Conservation (phyloP, 352 stramenopile genomes). For the Pythium biforme region DNA sequence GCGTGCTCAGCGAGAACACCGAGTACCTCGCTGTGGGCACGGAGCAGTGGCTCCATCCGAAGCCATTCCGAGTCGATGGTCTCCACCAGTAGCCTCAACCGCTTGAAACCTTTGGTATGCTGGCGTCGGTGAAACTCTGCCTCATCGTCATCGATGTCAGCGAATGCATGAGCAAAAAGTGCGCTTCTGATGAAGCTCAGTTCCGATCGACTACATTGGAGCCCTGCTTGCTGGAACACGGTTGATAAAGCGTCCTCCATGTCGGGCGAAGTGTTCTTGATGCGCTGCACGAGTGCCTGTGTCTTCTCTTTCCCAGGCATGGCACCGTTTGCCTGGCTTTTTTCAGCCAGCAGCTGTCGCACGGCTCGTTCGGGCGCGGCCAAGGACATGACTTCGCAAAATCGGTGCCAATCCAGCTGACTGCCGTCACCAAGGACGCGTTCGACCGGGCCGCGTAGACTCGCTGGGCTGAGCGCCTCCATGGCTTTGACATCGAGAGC, state of each 20-base stretch:
- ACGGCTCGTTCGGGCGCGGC: slow-evolving; percentile 21
- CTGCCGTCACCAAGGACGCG: not conserved
- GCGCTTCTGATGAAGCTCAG: slow-evolving; percentile 6
- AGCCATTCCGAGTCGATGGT: slow-evolving; percentile 21
- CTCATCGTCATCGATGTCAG: not conserved
- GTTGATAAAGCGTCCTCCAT: not conserved
- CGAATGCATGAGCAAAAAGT: not conserved
- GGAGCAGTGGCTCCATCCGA: slow-evolving; percentile 9
- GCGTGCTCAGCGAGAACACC: not conserved
- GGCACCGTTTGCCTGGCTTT: not conserved
- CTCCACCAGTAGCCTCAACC: slow-evolving; percentile 6
- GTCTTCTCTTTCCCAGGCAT: not conserved
- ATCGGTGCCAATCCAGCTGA: slow-evolving; percentile 26
- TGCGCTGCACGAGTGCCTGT: not conserved
- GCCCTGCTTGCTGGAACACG: not conserved
- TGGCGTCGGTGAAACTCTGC: not conserved
- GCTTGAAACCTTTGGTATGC: not conserved
- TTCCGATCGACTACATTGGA: slow-evolving; percentile 14
- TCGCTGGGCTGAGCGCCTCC: not conserved
- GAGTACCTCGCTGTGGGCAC: not conserved
- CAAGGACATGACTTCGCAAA: slow-evolving; percentile 23
- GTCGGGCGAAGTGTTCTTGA: not conserved
- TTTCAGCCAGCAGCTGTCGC: slow-evolving; percentile 16
- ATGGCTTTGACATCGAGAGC: not conserved
- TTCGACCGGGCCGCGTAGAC: not conserved